These are phyloP conservation scores for Hyaloperonospora brassicae DNA, from an alignment of 352 stramenopile species.

Conservation along the genomic window DNA sequence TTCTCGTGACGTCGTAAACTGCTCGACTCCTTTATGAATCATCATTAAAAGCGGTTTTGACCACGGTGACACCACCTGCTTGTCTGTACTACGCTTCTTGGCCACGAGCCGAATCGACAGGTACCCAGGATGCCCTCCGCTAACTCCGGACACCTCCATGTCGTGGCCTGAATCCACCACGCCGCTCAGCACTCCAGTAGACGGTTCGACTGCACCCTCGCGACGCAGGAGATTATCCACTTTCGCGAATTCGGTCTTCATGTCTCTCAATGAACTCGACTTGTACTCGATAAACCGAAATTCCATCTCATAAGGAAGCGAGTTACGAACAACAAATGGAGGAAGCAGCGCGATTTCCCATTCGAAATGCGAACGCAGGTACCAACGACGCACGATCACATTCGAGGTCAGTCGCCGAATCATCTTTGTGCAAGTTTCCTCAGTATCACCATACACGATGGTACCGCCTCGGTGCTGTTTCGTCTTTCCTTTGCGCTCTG, in stretches of 20 bases:
- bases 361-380: conserved; percentile 67
- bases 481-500: conserved; percentile 35
- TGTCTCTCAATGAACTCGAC: conserved; percentile 38
- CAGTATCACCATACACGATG: conserved; percentile 70
- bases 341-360: conserved; percentile 73
- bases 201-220: conserved; percentile 23
- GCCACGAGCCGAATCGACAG: conserved; percentile 53
- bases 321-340: conserved; percentile 83
- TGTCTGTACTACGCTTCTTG: conserved; percentile 28
- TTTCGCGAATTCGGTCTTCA: conserved; percentile 46
- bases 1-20: conserved; percentile 67
- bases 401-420: conserved; percentile 68
- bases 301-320: conserved; percentile 75
- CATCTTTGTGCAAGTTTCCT: conserved; percentile 66
- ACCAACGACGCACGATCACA: conserved; percentile 67
- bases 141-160: conserved; percentile 67
- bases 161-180: conserved; percentile 62
- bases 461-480: conserved; percentile 49
- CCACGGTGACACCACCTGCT: conserved; percentile 42
- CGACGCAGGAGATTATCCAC: conserved; percentile 48
- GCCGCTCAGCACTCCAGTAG: conserved; percentile 38
- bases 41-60: conserved; percentile 83
- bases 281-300: conserved; percentile 84
- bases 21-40: conserved; percentile 59
- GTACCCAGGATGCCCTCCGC: conserved; percentile 62